A percentile compares a stretch with the other conserved stretches of the same genome.
phyloP scores from a whole-genome alignment of 495 filamentous ascomycete species.

The Daldinia loculata region DNA sequence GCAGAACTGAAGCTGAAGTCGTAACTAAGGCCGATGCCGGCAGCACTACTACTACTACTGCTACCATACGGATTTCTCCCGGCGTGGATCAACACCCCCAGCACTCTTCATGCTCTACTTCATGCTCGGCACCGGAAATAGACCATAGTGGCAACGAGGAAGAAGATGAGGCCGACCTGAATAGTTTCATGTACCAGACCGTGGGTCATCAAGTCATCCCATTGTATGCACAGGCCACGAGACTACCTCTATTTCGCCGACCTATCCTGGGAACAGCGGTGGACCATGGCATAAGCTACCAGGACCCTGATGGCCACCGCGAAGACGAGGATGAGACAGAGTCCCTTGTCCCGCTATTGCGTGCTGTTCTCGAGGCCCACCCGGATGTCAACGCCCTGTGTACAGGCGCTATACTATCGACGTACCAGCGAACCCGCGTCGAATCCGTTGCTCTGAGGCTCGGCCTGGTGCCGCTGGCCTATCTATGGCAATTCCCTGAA shows the following conservation, averaged over 20 bases:
- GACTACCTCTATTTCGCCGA: constrained; percentile 79
- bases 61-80: constrained; percentile 31
- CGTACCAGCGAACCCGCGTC: constrained; percentile 93
- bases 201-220: constrained; percentile 89
- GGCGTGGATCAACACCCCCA: constrained; percentile 13
- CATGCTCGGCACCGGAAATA: constrained; percentile 3
- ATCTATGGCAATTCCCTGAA: constrained; percentile 88
- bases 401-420: constrained; percentile 90
- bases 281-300: constrained; percentile 70
- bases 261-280: constrained; percentile 74
- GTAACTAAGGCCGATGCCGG: constrained; percentile 3
- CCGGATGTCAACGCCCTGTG: constrained; percentile 85
- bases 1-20: constrained; percentile 14
- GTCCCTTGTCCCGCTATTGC: constrained; percentile 77
- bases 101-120: constrained; percentile 1
- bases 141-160: constrained; percentile 17
- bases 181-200: constrained; percentile 99
- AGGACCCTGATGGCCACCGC: constrained; percentile 34
- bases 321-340: constrained; percentile 80
- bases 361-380: constrained; percentile 66
- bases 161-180: constrained; percentile 72
- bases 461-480: constrained; percentile 80
- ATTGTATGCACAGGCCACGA: constrained; percentile 79
- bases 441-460: constrained; percentile 86
- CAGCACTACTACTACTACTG: constrained; percentile 4